These are phyloP conservation scores for Colletotrichum sp. DNA, from an alignment of 2,329 filamentous ascomycete genomes.

Conservation along the genomic window DNA sequence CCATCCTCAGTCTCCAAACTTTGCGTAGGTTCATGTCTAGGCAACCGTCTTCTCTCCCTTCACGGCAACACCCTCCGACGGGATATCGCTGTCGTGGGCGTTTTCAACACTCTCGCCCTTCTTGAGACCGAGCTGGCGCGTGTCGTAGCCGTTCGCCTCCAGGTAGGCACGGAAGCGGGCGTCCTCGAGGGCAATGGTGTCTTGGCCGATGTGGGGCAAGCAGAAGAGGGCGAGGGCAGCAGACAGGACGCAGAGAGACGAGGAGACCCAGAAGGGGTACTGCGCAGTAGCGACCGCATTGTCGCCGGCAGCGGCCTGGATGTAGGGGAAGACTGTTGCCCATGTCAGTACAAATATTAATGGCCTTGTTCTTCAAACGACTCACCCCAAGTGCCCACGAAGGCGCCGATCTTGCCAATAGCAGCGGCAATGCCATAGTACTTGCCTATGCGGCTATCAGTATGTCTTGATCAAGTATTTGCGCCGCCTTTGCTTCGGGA, in stretches of 20 bases:
- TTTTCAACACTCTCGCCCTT: constrained; percentile 30
- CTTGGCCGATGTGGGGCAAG: constrained; percentile 80
- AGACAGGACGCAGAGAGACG: constrained; percentile 76
- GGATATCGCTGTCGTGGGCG: background rate
- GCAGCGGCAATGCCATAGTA: constrained; percentile 77
- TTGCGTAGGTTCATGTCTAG: background rate
- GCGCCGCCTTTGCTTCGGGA: fast-evolving
- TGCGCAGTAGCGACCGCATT: constrained; percentile 68
- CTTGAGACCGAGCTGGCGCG: constrained; percentile 54
- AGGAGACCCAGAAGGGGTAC: constrained; percentile 90
- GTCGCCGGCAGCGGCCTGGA: constrained; percentile 64
- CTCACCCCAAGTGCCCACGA: constrained; percentile 75
- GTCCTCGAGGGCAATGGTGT: constrained; percentile 85
- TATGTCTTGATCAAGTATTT: background rate
- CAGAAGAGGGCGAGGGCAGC: constrained; percentile 64
- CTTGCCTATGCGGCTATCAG: constrained; percentile 27
- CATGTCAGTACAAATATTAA: background rate
- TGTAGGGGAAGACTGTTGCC: constrained; percentile 70
- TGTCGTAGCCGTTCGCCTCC: constrained; percentile 78
- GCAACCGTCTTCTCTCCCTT: background rate
- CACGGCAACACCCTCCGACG: background rate
- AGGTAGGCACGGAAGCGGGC: constrained; percentile 76
- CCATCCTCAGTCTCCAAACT: background rate
- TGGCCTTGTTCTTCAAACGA: fast-evolving
- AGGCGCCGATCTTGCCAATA: constrained; percentile 79